phyloP scores from a whole-genome alignment of 2,329 filamentous ascomycete genomes.

The Curvularia hawaiiensis region DNA sequence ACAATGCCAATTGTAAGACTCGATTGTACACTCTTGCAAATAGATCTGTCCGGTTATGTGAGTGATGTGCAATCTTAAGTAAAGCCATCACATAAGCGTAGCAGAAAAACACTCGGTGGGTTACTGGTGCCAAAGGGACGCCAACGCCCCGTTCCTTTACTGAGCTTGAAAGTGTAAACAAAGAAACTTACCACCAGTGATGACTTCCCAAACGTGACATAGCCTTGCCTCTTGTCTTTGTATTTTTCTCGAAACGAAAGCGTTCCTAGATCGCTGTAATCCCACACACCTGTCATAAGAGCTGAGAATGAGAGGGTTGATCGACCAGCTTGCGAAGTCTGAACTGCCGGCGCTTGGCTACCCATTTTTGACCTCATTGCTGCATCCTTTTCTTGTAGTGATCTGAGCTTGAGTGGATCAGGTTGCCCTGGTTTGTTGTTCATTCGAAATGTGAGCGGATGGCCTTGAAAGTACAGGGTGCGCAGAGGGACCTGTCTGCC shows the following conservation, averaged over 20 bases:
- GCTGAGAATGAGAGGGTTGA: conserved; percentile 36
- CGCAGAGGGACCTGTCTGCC: conserved; percentile 13
- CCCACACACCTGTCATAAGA: conserved; percentile 50
- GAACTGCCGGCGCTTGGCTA: conserved; percentile 9
- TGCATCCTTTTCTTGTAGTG: conserved; percentile 32
- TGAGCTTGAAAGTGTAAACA: neutral
- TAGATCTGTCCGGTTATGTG: conserved; percentile 10
- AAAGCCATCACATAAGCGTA: neutral
- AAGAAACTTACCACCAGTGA: conserved; percentile 26
- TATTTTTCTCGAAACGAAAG: conserved; percentile 51
- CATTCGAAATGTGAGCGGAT: conserved; percentile 18
- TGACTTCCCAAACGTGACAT: conserved; percentile 43
- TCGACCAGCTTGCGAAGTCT: conserved; percentile 17
- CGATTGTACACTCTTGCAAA: conserved; percentile 11
- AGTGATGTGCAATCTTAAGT: neutral
- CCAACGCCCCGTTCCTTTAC: neutral
- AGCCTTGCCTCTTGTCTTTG: conserved; percentile 49
- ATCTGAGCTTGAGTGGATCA: conserved; percentile 30
- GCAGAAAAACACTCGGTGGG: neutral
- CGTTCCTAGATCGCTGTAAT: conserved; percentile 38
- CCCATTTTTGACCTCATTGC: conserved; percentile 19
- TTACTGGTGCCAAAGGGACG: neutral
- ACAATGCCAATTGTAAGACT: conserved; percentile 25
- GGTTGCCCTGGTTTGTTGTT: conserved; percentile 31
- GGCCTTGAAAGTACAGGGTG: conserved; percentile 15